phyloP scores from a whole-genome alignment of 257 asterid species.

The Solanum etuberosum region DNA sequence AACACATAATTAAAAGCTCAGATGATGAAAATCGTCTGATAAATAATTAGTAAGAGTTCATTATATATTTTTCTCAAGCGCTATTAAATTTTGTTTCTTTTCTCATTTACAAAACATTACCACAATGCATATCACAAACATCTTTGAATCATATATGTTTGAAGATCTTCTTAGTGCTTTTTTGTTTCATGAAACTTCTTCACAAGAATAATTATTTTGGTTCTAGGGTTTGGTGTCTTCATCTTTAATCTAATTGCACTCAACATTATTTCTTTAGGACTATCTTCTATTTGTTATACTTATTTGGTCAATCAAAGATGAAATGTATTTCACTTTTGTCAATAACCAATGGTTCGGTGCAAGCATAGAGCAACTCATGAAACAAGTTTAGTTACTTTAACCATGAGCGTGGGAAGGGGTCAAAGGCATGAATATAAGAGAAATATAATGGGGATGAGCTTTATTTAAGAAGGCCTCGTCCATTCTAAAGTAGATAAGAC shows the following conservation, averaged over 20 bases:
- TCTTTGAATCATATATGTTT: too few species aligned
- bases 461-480: too few species aligned
- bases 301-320: too few species aligned
- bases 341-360: neutral
- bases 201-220: neutral
- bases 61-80: neutral
- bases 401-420: neutral
- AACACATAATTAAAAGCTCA: neutral
- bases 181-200: neutral
- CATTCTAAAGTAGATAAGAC: neutral
- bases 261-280: neutral
- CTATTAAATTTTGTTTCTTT: neutral
- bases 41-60: neutral
- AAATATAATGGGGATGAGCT: neutral
- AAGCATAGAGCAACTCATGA: neutral
- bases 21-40: neutral
- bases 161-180: neutral
- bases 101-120: neutral
- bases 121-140: neutral
- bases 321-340: neutral
- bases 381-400: neutral
- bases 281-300: neutral
- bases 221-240: neutral
- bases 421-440: neutral
- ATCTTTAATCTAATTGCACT: neutral